Percentiles rank a stretch among this genome's conserved stretches.
phyloP scores from a whole-genome alignment of 2,329 filamentous ascomycete genomes.

The Emericellopsis cladophorae region DNA sequence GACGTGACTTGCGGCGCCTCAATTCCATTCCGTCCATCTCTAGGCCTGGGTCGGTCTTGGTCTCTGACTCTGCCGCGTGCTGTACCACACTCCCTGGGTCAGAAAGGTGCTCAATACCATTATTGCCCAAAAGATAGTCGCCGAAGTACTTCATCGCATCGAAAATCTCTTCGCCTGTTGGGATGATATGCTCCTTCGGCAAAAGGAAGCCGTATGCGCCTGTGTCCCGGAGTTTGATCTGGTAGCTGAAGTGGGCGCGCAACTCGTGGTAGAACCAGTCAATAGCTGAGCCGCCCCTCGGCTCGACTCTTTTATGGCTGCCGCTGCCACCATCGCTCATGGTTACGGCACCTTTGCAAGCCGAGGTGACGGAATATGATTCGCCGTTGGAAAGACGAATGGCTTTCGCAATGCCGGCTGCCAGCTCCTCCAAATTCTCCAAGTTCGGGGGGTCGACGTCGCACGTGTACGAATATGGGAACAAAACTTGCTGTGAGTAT shows the following conservation, averaged over 20 bases:
- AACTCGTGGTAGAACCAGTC: slow-evolving; percentile 95
- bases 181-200: slow-evolving; percentile 75
- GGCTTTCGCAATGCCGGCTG: slow-evolving; percentile 75
- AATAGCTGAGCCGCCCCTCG: slow-evolving; percentile 71
- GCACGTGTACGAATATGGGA: slow-evolving; percentile 85
- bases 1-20: slow-evolving; percentile 13
- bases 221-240: slow-evolving; percentile 86
- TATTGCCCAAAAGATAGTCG: slow-evolving; percentile 62
- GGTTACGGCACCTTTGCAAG: slow-evolving; percentile 67
- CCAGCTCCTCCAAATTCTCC: slow-evolving; percentile 87
- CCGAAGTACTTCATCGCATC: slow-evolving; percentile 76
- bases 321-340: slow-evolving; percentile 9
- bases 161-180: slow-evolving; percentile 78
- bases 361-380: slow-evolving; percentile 64
- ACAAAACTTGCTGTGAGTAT: slow-evolving; percentile 89
- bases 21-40: slow-evolving; percentile 13
- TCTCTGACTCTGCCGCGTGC: slow-evolving; percentile 8
- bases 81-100: neutral
- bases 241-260: slow-evolving; percentile 72
- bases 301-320: slow-evolving; percentile 43
- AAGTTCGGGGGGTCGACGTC: slow-evolving; percentile 64
- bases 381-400: slow-evolving; percentile 73
- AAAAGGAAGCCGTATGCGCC: slow-evolving; percentile 90
- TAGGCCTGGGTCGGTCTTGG: neutral
- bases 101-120: slow-evolving; percentile 42